Conservation (phyloP, 108 stramenopile genomes). For the Mediolabrus comicus region DNA sequence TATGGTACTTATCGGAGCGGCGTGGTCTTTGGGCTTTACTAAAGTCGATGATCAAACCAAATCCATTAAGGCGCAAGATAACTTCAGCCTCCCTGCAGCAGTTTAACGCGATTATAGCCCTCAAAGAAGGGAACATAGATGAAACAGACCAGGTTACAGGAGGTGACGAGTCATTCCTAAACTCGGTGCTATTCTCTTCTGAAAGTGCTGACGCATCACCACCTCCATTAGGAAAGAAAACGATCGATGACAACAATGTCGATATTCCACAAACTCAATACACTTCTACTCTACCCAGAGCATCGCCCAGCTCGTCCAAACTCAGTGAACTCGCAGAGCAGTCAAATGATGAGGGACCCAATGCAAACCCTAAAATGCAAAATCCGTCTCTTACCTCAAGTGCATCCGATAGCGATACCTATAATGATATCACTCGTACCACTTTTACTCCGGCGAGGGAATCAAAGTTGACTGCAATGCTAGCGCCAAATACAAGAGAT, state of each 20-base stretch:
- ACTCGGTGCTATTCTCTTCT: constrained; percentile 52
- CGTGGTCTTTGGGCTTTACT: constrained; percentile 75
- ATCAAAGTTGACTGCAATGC: constrained; percentile 10
- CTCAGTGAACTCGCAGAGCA: background rate
- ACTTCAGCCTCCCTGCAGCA: constrained; percentile 47
- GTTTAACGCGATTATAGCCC: constrained; percentile 44
- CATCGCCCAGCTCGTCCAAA: background rate
- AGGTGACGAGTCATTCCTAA: constrained; percentile 55
- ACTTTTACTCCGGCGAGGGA: background rate
- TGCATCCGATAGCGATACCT: background rate
- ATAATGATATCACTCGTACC: background rate
- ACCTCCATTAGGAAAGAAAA: too few relatives aligned
- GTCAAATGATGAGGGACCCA: background rate
- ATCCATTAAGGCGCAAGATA: constrained; percentile 55
- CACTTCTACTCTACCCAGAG: background rate
- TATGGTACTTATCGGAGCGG: constrained; percentile 63
- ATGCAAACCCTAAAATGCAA: background rate
- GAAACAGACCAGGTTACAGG: constrained; percentile 25
- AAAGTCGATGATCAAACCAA: constrained; percentile 53
- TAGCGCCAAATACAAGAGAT: constrained; percentile 7
- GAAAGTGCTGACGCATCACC: constrained; percentile 6
- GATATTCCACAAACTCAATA: background rate
- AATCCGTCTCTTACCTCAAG: background rate
- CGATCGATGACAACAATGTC: background rate
- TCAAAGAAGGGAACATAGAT: constrained; percentile 16